Conservation (phyloP, 2,329 filamentous ascomycete species). For the Trichoderma gracile region DNA sequence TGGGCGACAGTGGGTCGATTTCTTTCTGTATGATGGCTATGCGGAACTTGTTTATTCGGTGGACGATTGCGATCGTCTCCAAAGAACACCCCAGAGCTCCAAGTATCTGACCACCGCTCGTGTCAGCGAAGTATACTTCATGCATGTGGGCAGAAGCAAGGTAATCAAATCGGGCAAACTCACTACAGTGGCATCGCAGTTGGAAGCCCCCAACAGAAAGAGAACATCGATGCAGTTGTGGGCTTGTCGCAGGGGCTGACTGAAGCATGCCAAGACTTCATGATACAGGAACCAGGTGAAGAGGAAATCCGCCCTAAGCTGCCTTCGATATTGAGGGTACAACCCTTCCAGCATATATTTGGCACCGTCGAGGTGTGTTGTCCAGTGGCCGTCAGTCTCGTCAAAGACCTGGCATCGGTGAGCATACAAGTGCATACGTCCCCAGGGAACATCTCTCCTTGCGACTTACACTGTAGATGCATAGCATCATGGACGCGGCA, state of each 20-base stretch:
- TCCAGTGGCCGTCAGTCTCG: constrained; percentile 49
- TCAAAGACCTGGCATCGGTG: constrained; percentile 46
- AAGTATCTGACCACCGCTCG: constrained; percentile 42
- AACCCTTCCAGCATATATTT: constrained; percentile 39
- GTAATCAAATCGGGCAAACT: background rate
- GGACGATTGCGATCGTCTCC: constrained; percentile 48
- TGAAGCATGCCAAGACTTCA: constrained; percentile 48
- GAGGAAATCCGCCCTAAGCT: constrained; percentile 41
- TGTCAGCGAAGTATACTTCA: background rate
- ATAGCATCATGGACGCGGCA: constrained; percentile 53
- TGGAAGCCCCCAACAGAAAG: constrained; percentile 16
- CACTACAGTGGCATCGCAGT: constrained; percentile 25
- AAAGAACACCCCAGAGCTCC: constrained; percentile 50
- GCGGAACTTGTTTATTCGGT: constrained; percentile 44
- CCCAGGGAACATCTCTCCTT: background rate
- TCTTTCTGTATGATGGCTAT: constrained; percentile 18
- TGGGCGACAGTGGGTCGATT: constrained; percentile 11
- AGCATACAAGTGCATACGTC: background rate
- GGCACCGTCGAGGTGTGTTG: constrained; percentile 47
- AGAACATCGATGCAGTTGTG: constrained; percentile 23
- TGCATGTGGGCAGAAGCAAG: too few relatives aligned
- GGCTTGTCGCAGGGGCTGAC: constrained; percentile 34
- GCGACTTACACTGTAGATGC: constrained; percentile 47
- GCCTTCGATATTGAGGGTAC: constrained; percentile 30
- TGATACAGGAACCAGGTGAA: constrained; percentile 52